These are phyloP conservation scores for Podila epigama DNA, from an alignment of 192 early-diverging fungal species.

Conservation along the genomic window DNA sequence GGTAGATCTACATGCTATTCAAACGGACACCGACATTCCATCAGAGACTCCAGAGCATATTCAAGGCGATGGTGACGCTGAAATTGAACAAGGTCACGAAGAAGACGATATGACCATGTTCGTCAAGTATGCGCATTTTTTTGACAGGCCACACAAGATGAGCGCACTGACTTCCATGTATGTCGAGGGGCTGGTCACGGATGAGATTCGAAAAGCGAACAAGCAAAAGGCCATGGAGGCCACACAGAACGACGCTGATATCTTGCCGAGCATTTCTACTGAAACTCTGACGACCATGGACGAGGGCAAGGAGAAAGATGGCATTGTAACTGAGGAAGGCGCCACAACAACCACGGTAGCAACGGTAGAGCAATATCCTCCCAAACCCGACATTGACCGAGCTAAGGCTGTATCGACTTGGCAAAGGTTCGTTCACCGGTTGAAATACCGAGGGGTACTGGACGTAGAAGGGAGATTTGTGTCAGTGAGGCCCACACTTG, in stretches of 20 bases:
- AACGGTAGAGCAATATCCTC: not conserved
- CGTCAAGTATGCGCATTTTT: no score
- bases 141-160: no score
- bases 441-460: not conserved
- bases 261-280: no score
- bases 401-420: not conserved
- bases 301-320: not conserved
- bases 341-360: not conserved
- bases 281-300: no score
- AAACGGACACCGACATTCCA: no score
- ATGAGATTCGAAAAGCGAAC: not conserved
- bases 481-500: no score
- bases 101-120: no score
- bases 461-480: no score
- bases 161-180: no score
- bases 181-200: not conserved
- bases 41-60: not conserved
- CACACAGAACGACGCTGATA: not conserved
- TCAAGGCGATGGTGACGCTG: not conserved
- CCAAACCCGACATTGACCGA: not conserved
- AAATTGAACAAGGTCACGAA: no score
- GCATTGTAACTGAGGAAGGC: not conserved
- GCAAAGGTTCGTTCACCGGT: not conserved
- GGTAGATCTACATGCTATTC: not conserved
- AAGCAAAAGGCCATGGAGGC: not conserved